phyloP scores from a whole-genome alignment of 495 filamentous ascomycete species.

The Neurospora tetraspora region DNA sequence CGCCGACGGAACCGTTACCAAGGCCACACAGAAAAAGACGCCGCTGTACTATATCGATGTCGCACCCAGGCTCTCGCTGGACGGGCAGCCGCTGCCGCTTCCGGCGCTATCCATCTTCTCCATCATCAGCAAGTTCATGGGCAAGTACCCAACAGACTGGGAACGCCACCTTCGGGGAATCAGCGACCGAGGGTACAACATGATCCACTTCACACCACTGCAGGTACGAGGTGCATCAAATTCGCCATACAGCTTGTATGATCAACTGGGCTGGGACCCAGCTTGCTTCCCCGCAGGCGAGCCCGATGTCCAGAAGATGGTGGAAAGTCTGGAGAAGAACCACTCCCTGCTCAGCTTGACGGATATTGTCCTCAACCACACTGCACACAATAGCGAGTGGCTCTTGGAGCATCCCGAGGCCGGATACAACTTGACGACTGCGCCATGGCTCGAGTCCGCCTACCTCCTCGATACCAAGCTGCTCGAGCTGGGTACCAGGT shows the following conservation, averaged over 20 bases:
- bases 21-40: conserved; percentile 50
- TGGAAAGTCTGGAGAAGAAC: conserved; percentile 73
- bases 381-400: conserved; percentile 92
- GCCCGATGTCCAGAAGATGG: conserved; percentile 65
- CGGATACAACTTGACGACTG: conserved; percentile 88
- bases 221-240: conserved; percentile 83
- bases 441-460: conserved; percentile 85
- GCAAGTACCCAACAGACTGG: conserved; percentile 79
- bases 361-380: conserved; percentile 98
- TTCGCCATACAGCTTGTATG: conserved; percentile 93
- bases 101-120: conserved; percentile 86
- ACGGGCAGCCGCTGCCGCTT: conserved; percentile 59
- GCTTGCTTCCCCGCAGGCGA: conserved; percentile 78
- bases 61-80: conserved; percentile 66
- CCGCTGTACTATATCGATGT: conserved; percentile 86
- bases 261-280: conserved; percentile 82
- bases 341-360: conserved; percentile 81
- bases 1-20: conserved; percentile 12
- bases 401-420: conserved; percentile 89
- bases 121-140: conserved; percentile 97
- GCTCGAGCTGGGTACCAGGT: conserved; percentile 61
- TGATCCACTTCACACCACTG: conserved; percentile 96
- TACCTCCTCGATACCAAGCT: conserved; percentile 79
- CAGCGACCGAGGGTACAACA: conserved; percentile 85
- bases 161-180: conserved; percentile 81